Conservation (phyloP, 768 basidiomycete species). For the Tephrocybe rancida region DNA sequence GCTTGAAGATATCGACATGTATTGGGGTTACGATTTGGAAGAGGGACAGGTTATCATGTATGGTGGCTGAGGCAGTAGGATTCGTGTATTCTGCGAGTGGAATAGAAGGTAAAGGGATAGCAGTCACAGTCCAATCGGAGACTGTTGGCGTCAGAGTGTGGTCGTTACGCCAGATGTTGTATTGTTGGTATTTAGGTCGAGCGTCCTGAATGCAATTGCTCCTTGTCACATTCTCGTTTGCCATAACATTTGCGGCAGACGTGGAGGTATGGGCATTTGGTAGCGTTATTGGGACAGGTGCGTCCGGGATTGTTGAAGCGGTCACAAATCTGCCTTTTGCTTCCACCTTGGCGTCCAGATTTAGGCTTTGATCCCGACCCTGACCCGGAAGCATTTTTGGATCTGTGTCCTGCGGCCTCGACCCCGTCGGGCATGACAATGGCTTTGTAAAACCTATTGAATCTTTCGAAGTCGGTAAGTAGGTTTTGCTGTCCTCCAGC, state of each 20-base stretch:
- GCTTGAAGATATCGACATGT: background rate
- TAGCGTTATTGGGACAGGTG: background rate
- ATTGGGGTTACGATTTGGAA: constrained; percentile 1
- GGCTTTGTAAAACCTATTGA: background rate
- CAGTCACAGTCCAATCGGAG: constrained; percentile 25
- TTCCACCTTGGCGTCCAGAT: background rate
- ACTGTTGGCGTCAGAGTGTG: background rate
- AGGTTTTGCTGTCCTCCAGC: background rate
- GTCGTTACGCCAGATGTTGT: background rate
- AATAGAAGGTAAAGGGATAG: background rate
- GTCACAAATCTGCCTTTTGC: background rate
- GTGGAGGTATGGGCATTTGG: background rate
- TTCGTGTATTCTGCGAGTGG: background rate
- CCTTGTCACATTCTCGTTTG: background rate
- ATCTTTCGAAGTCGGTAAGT: background rate
- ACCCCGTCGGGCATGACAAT: background rate
- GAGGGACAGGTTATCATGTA: background rate
- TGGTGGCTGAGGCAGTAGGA: too few species aligned
- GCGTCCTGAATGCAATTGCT: background rate
- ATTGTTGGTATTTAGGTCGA: too few species aligned
- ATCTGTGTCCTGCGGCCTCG: too few species aligned
- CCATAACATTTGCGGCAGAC: background rate
- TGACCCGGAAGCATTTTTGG: background rate
- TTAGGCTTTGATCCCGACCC: background rate
- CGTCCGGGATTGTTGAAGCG: background rate